These are phyloP conservation scores for Chaetothyriales sp. DNA, from an alignment of 2,329 filamentous ascomycete species.

Conservation along the genomic window DNA sequence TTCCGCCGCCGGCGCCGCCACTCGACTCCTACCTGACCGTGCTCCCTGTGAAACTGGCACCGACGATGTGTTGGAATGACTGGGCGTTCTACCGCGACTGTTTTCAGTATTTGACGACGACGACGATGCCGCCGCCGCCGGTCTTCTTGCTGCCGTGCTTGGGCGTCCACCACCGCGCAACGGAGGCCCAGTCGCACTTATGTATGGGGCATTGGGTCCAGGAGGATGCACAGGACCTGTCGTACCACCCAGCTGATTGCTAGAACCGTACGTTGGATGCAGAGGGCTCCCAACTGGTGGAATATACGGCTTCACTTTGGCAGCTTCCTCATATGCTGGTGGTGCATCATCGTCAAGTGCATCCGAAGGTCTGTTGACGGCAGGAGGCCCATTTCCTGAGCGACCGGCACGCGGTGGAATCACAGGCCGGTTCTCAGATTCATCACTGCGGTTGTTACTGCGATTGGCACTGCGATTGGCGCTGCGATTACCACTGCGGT, in stretches of 20 bases:
- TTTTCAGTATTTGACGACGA: slow-evolving; percentile 12
- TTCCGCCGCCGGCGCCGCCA: no score
- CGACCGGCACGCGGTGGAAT: slow-evolving; percentile 28
- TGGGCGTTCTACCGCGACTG: slow-evolving; percentile 3
- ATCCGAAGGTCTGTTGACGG: slow-evolving; percentile 18
- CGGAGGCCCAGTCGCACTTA: background rate
- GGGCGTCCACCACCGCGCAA: slow-evolving; percentile 1
- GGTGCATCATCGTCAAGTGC: slow-evolving; percentile 37
- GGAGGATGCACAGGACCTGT: slow-evolving; percentile 7
- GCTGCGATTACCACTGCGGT: background rate
- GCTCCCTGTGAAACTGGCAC: background rate
- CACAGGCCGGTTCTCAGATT: slow-evolving; percentile 25
- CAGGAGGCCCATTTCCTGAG: background rate
- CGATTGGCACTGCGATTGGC: slow-evolving; percentile 6
- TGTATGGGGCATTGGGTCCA: slow-evolving; percentile 8
- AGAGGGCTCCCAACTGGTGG: slow-evolving; percentile 34
- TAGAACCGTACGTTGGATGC: slow-evolving; percentile 19
- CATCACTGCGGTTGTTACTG: slow-evolving; percentile 12
- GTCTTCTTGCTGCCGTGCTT: slow-evolving; percentile 5
- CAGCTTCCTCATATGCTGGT: slow-evolving; percentile 51
- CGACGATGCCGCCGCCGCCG: no score
- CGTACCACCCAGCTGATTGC: slow-evolving; percentile 12
- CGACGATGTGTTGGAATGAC: slow-evolving; percentile 3
- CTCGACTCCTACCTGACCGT: slow-evolving; percentile 1
- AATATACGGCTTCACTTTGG: slow-evolving; percentile 40